Percentiles rank a stretch among this genome's conserved stretches.
Evolutionary conservation across 345 rosid species (phyloP).

Genomic region (Acer negundo): DNA sequence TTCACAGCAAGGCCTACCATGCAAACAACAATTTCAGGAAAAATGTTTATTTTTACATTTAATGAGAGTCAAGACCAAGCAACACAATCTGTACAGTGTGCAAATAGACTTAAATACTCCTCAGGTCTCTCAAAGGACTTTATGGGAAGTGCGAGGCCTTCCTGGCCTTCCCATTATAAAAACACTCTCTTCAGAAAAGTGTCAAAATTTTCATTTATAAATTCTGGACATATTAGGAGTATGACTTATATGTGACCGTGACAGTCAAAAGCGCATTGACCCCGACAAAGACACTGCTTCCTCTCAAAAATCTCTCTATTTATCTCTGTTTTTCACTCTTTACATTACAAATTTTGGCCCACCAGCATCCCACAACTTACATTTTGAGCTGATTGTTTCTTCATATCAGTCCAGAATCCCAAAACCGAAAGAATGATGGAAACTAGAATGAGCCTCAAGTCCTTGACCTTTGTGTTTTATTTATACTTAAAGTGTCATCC

Average conservation of each 20-base stretch:
- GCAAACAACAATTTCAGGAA: constrained; percentile 6
- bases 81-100: neutral
- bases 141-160: neutral
- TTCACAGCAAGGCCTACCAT: constrained; percentile 83
- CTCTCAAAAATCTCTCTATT: neutral
- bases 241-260: neutral
- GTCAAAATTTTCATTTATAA: neutral
- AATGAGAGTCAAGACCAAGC: neutral
- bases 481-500: neutral
- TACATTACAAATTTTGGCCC: neutral
- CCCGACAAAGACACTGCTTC: neutral
- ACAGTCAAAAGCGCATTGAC: neutral
- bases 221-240: constrained; percentile 1
- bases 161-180: neutral
- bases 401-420: neutral
- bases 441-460: neutral
- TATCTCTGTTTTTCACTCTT: neutral
- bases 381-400: neutral
- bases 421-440: neutral
- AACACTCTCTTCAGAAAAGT: neutral
- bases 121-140: neutral
- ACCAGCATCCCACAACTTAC: neutral
- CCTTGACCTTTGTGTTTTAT: neutral
- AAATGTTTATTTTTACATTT: neutral
- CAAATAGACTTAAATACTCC: neutral